Evolutionary conservation across 495 filamentous ascomycete genomes (phyloP).

Genomic region (Penicillium simplicissimum): DNA sequence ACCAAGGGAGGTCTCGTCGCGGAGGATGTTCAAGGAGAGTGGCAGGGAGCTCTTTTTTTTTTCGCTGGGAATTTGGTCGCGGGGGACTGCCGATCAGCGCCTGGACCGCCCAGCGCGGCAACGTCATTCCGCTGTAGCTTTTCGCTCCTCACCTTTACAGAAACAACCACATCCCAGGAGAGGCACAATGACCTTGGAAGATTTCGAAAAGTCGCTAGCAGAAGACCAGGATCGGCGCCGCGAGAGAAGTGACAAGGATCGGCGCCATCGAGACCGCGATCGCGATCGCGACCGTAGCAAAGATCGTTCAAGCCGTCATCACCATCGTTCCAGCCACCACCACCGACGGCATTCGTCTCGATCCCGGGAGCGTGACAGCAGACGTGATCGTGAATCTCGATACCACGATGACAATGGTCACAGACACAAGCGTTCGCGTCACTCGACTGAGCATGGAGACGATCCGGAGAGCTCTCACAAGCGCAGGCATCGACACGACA

Average conservation of each 20-base stretch:
- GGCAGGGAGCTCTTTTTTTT: constrained; percentile 25
- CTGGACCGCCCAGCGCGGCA: constrained; percentile 36
- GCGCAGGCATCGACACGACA: constrained; percentile 36
- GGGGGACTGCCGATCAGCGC: constrained; percentile 34
- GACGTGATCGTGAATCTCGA: constrained; percentile 36
- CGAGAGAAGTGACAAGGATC: constrained; percentile 39
- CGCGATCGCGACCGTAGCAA: constrained; percentile 39
- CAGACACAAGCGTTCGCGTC: constrained; percentile 57
- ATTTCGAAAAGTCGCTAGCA: constrained; percentile 54
- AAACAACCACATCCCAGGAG: neutral
- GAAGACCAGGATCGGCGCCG: constrained; percentile 40
- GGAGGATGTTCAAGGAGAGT: constrained; percentile 5
- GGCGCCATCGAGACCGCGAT: constrained; percentile 40
- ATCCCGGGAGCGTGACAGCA: constrained; percentile 39
- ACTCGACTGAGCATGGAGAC: constrained; percentile 45
- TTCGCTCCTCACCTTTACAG: constrained; percentile 12
- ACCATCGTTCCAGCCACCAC: constrained; percentile 41
- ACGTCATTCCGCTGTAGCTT: constrained; percentile 38
- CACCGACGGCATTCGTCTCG: constrained; percentile 49
- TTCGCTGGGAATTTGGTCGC: constrained; percentile 32
- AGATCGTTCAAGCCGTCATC: constrained; percentile 40
- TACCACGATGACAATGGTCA: constrained; percentile 48
- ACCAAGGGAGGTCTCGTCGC: neutral
- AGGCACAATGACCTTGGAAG: constrained; percentile 52
- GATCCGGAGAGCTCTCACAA: constrained; percentile 40